phyloP scores from a whole-genome alignment of 179 eudicot species.

The Camellia oleifera region DNA sequence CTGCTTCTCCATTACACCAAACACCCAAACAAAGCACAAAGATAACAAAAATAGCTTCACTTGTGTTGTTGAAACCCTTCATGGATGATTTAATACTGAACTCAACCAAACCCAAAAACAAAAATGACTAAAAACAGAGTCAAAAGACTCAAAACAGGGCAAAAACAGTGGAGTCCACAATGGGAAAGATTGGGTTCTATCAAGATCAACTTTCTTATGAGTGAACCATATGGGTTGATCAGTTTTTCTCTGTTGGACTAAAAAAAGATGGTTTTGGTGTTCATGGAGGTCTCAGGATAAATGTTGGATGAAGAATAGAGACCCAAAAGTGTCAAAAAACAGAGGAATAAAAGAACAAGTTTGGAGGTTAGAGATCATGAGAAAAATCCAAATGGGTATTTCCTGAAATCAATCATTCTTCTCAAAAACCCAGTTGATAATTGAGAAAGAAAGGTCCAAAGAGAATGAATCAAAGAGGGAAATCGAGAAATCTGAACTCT shows the following conservation, averaged over 20 bases:
- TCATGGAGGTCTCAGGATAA: neutral
- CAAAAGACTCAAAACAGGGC: neutral
- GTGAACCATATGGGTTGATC: conserved; percentile 4
- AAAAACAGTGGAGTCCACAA: conserved; percentile 13
- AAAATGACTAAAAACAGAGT: neutral
- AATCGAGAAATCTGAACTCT: conserved; percentile 10
- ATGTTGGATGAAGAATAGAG: neutral
- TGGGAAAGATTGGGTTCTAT: neutral
- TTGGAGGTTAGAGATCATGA: conserved; percentile 2
- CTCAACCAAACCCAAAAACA: neutral
- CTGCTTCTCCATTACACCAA: conserved; percentile 49
- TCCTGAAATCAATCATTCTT: conserved; percentile 1
- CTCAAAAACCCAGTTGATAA: neutral
- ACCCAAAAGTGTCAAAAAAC: neutral
- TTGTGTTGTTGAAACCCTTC: conserved; percentile 24
- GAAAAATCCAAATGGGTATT: conserved; percentile 16
- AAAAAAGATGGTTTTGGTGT: neutral
- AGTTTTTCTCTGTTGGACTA: neutral
- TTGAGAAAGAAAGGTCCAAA: conserved; percentile 7
- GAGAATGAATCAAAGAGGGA: conserved; percentile 13
- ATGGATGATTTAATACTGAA: conserved; percentile 10
- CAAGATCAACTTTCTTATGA: neutral
- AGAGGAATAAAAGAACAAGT: neutral
- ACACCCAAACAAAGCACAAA: conserved; percentile 22
- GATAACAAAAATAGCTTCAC: conserved; percentile 13